A percentile compares a stretch with the other conserved stretches of the same genome.
These are phyloP conservation scores for Ballota nigra DNA, from an alignment of 257 asterid genomes.

Conservation along the genomic window DNA sequence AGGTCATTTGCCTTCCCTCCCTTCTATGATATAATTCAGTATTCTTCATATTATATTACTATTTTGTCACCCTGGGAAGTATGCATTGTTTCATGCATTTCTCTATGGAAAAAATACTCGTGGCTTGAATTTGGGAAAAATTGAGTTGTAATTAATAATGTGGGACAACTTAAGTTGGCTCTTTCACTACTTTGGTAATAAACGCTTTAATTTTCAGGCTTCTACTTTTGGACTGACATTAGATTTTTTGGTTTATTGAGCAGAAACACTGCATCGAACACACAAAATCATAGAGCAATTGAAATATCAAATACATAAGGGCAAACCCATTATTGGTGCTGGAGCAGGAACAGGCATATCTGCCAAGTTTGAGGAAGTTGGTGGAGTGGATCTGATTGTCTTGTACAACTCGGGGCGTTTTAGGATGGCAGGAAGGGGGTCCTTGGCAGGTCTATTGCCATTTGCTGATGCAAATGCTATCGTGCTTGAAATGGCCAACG, in stretches of 20 bases:
- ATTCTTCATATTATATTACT: background rate
- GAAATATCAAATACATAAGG: conserved; percentile 63
- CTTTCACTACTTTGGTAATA: background rate
- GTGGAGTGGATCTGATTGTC: conserved; percentile 93
- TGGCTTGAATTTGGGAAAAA: background rate
- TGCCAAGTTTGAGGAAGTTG: conserved; percentile 97
- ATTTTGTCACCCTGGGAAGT: background rate
- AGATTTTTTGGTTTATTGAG: conserved; percentile 17
- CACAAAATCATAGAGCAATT: conserved; percentile 51
- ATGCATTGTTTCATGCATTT: background rate
- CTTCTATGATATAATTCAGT: background rate
- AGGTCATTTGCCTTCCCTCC: conserved; percentile 40
- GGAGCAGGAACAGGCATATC: conserved; percentile 99
- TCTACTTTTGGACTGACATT: background rate
- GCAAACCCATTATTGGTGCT: conserved; percentile 89
- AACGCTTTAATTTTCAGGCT: conserved; percentile 3
- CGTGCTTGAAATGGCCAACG: conserved; percentile 96
- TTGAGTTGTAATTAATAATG: background rate
- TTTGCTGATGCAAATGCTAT: conserved; percentile 98
- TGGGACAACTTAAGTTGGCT: background rate
- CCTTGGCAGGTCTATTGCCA: conserved; percentile 93
- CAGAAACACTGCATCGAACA: conserved; percentile 82
- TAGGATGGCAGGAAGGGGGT: conserved; percentile 99
- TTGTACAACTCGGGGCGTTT: conserved; percentile 92
- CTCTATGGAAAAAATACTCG: background rate